A percentile compares a stretch with the other conserved stretches of the same genome.
Evolutionary conservation across 2,329 filamentous ascomycete species (phyloP).

Genomic region (Emericellopsis atlantica): DNA sequence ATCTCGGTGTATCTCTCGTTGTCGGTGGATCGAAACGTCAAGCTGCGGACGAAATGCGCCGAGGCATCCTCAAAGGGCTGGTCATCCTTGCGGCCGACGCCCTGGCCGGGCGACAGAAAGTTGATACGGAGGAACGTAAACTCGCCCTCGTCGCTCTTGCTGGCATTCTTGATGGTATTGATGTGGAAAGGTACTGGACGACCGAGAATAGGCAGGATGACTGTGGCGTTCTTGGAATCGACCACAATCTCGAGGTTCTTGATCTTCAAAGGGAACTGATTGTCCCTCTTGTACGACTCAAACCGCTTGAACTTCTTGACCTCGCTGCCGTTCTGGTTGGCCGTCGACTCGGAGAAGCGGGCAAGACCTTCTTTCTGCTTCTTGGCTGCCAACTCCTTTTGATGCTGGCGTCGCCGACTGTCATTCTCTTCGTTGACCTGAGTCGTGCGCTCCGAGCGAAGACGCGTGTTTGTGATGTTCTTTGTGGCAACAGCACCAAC

Average conservation of each 20-base stretch:
- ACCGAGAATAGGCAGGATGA: slow-evolving; percentile 94
- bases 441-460: slow-evolving; percentile 80
- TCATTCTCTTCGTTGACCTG: slow-evolving; percentile 86
- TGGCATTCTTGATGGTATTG: slow-evolving; percentile 95
- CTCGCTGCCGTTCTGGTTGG: slow-evolving; percentile 75
- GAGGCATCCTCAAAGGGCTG: slow-evolving; percentile 95
- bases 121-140: slow-evolving; percentile 94
- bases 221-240: slow-evolving; percentile 77
- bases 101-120: slow-evolving; percentile 91
- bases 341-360: slow-evolving; percentile 75
- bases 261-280: slow-evolving; percentile 73
- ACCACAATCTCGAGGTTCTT: slow-evolving; percentile 83
- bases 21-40: slow-evolving; percentile 89
- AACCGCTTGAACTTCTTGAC: slow-evolving; percentile 99
- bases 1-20: slow-evolving; percentile 83
- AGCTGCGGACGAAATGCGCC: slow-evolving; percentile 87
- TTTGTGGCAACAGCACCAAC: slow-evolving; percentile 83
- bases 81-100: slow-evolving; percentile 93
- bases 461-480: slow-evolving; percentile 88
- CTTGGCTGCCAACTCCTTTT: slow-evolving; percentile 75
- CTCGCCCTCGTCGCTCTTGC: slow-evolving; percentile 91
- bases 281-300: slow-evolving; percentile 97
- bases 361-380: slow-evolving; percentile 83
- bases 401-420: slow-evolving; percentile 75
- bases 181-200: slow-evolving; percentile 97